Base-by-base conservation (phyloP, 176 grass and related monocot species). In the Urochloa ruziziensis region DNA sequence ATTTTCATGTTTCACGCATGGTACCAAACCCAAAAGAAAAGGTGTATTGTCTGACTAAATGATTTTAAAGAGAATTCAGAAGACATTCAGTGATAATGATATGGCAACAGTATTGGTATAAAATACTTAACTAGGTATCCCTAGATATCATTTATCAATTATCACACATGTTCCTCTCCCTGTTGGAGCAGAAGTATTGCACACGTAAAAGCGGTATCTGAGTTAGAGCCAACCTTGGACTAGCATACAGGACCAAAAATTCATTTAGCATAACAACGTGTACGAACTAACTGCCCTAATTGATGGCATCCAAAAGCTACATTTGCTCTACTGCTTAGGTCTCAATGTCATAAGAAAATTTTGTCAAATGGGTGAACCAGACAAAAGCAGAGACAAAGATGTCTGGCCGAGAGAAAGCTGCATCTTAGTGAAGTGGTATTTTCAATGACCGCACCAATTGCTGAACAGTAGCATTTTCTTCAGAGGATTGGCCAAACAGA, bases 331-430 rank as follows among this genome's bases (percentile, higher is more conserved):
- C 54, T n/a, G 1, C 34, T 77, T 77, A 61, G 52, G 77, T 28
- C 7, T 15, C n/a, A 25, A 4, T 57, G 54, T 4, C 71, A 67
- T 37, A 23, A 7, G 21, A 40, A 29, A 69, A n/a, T 27, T 43
- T 78, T 11, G 66, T 78, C 79, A 83, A 78, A 73, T 27, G 73
- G 79, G 57, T 73, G 73, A 90, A 57, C 66, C 24, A 19, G 79
- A 82, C 66, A 78, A 90, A 86, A 78, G 79, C 47, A 73, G 46
- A 37, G 70, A 82, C 70, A 82, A 30, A 23, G 78, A 81, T 82
- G 24, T 72, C 64, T 72, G 44, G 64, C 71, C 68, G n/a, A 18
- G 19, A 43, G 21, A 57, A 84, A 40, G 48, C 18, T 75, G 52
- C 39, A 25, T 74, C 29, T 65, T 40, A 16, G 24, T 30, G 60